Percentiles rank a stretch among this genome's conserved stretches.
These are phyloP conservation scores for Coemansia guatemalensis DNA, from an alignment of 192 early-diverging fungal genomes.

Conservation along the genomic window DNA sequence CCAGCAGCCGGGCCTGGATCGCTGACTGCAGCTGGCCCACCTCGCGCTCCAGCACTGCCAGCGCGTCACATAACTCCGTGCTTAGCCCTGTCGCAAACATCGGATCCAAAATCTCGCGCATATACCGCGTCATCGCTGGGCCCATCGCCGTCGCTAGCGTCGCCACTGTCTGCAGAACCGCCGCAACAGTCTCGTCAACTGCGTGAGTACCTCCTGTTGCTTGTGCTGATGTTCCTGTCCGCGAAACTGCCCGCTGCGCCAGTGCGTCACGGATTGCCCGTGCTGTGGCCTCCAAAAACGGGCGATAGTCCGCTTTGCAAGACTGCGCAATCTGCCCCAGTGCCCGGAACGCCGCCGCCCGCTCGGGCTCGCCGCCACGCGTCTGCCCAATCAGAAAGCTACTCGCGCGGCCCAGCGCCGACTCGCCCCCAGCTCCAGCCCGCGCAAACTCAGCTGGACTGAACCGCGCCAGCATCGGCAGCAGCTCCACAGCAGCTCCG, in stretches of 20 bases:
- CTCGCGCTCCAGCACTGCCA: conserved; percentile 75
- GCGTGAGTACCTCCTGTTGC: conserved; percentile 10
- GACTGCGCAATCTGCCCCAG: conserved; percentile 84
- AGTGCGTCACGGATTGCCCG: conserved; percentile 76
- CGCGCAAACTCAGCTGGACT: conserved; percentile 65
- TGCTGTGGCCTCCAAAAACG: conserved; percentile 77
- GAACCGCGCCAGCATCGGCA: conserved; percentile 81
- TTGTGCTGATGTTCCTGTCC: conserved; percentile 16
- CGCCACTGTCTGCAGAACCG: conserved; percentile 82
- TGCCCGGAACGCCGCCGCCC: conserved; percentile 71
- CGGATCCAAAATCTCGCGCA: conserved; percentile 84
- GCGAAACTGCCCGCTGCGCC: conserved; percentile 49
- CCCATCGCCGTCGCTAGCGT: conserved; percentile 89
- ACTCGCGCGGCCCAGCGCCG: conserved; percentile 73
- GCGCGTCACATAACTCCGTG: conserved; percentile 74
- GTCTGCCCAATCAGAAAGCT: conserved; percentile 72
- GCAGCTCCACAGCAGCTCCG: conserved; percentile 76
- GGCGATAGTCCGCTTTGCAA: conserved; percentile 73
- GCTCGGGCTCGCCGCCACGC: conserved; percentile 53
- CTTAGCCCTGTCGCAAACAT: conserved; percentile 91
- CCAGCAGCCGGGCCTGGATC: conserved; percentile 87
- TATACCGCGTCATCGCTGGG: conserved; percentile 83
- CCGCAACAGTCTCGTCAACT: conserved; percentile 57
- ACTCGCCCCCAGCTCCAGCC: conserved; percentile 39
- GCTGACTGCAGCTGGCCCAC: conserved; percentile 75